Percentiles rank a stretch among this genome's conserved stretches.
These are phyloP conservation scores for Carex sylvatica DNA, from an alignment of 202 grass and related monocot species.

Conservation along the genomic window DNA sequence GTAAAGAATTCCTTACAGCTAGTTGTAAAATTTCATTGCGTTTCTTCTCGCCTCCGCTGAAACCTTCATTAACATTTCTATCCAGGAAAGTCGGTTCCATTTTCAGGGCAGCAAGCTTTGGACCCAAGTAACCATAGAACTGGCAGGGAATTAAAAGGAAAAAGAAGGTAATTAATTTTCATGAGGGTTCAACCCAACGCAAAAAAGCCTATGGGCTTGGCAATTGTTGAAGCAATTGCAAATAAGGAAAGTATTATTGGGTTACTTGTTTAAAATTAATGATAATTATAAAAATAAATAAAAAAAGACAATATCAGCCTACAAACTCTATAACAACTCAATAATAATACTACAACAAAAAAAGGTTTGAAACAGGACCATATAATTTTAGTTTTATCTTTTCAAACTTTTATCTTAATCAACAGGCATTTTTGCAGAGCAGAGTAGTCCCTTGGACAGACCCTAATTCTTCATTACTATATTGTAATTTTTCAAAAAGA, in stretches of 20 bases:
- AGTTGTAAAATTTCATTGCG: conserved; percentile 97
- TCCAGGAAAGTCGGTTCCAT: conserved; percentile 84
- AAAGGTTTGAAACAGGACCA: neutral
- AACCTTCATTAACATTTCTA: conserved; percentile 95
- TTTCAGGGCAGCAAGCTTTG: conserved; percentile 64
- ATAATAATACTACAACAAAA: neutral
- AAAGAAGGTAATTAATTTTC: neutral
- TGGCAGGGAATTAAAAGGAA: conserved; percentile 22
- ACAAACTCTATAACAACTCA: neutral
- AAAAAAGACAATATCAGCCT: neutral
- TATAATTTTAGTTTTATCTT: neutral
- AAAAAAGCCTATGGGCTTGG: neutral
- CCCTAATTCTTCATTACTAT: neutral
- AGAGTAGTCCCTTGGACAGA: neutral
- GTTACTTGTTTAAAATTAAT: neutral
- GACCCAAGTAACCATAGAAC: conserved; percentile 65
- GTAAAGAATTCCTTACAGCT: conserved; percentile 48
- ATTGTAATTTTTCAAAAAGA: neutral
- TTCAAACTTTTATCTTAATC: neutral
- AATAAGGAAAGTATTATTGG: neutral
- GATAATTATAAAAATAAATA: neutral
- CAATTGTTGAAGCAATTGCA: neutral
- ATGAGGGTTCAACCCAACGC: neutral
- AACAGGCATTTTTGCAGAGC: neutral
- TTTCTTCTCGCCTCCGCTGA: conserved; percentile 97